Percentiles rank a stretch among this genome's conserved stretches.
phyloP scores from a whole-genome alignment of 495 filamentous ascomycete species.

The Penicillium daleae region DNA sequence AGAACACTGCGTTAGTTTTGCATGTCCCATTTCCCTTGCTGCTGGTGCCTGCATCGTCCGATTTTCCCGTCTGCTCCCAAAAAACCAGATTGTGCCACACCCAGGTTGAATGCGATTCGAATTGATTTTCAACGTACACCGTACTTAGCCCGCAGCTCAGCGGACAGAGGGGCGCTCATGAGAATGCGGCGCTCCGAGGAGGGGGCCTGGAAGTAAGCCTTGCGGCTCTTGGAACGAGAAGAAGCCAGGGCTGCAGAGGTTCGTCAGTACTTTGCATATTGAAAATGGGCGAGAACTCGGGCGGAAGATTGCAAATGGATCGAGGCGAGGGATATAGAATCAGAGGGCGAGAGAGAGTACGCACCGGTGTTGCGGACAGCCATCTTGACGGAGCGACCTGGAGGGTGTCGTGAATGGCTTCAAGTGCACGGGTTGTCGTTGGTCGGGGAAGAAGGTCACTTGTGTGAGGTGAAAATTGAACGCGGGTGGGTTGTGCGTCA shows the following conservation, averaged over 20 bases:
- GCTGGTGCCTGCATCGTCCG: slow-evolving; percentile 11
- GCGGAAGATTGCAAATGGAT: slow-evolving; percentile 9
- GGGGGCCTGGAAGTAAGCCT: slow-evolving; percentile 92
- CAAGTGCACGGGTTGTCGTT: slow-evolving; percentile 43
- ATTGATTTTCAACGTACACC: slow-evolving; percentile 62
- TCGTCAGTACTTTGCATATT: slow-evolving; percentile 29
- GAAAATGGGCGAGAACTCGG: slow-evolving; percentile 10
- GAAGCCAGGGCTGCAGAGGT: slow-evolving; percentile 64
- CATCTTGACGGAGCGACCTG: slow-evolving; percentile 44
- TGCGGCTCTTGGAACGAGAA: slow-evolving; percentile 95
- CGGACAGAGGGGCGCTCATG: slow-evolving; percentile 92
- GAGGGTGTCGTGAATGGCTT: slow-evolving; percentile 38
- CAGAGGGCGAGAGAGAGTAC: slow-evolving; percentile 22
- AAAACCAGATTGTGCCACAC: slow-evolving; percentile 14
- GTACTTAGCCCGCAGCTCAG: slow-evolving; percentile 95
- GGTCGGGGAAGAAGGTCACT: slow-evolving; percentile 34
- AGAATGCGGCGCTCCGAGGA: slow-evolving; percentile 88
- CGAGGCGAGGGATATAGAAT: slow-evolving; percentile 3
- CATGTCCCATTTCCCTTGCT: background rate
- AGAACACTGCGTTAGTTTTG: slow-evolving; percentile 20
- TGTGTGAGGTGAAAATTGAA: slow-evolving; percentile 34
- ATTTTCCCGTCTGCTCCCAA: background rate
- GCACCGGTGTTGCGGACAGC: slow-evolving; percentile 46
- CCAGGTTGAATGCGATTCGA: slow-evolving; percentile 15
- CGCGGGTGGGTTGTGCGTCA: slow-evolving; percentile 45